Evolutionary conservation across 2,329 filamentous ascomycete genomes (phyloP), one percentile per base, ranked within the genome.

Genomic region (Penicillium psychrosexuale): DNA sequence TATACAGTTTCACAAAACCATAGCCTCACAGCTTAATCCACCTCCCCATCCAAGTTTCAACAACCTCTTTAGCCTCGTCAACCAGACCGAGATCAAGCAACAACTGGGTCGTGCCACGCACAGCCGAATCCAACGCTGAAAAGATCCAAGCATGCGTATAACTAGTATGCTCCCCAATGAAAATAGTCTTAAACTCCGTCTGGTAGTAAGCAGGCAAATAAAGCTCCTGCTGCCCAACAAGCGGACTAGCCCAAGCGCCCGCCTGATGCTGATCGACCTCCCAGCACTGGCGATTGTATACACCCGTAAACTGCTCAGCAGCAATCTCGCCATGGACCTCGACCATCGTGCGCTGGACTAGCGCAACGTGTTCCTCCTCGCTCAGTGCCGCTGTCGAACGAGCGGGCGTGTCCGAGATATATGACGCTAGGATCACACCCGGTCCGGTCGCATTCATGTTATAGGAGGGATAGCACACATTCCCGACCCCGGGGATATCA

Each of bases 191-290:
- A 59, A 80, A 80, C 69, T 90, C 83, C 0, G 86, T 89, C 66
- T 85, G 82, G 65, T 87, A 89, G 65, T 88, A 90, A n/a, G 86
- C 83, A 0, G 88, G 87, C 8, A 90, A 75, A 61, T 87, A 90
- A 24, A 89, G 66, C 61, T 87, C 80, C 65, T 90, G 86, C 72
- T 89, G 85, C 0, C 85, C 86, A 0, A 84, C 75, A 0, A 77
- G 71, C 0, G 87, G 86, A 5, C 71, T 69, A 1, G 82, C 82
- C 86, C 86, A 90, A 7, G 82, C 81, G 5, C 82, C 86, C 1
- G 79, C 80, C 67, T 86, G 79, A 55, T 83, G 80, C 55, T 82
- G 79, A 58, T 89, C 84, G 8, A 80, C 69, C 48, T 80, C 75
- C 87, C 86, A 90, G 75, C 86, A 89, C 47, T 82, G 80, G 1